These are phyloP conservation scores for Diplotaxis tenuifolia DNA, from an alignment of 345 rosid genomes.

Conservation along the genomic window DNA sequence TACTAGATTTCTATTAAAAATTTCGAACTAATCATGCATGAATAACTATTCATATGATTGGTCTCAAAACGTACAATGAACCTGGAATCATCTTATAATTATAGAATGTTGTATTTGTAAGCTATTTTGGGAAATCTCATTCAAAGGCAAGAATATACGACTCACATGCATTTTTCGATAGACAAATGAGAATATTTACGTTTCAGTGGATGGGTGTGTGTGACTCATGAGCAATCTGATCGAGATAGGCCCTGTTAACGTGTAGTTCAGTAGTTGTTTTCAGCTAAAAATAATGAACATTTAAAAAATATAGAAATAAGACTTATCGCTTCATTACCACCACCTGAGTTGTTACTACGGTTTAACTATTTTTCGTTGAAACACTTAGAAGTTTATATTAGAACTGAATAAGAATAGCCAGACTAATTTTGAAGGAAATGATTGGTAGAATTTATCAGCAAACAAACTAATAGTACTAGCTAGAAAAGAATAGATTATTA, in stretches of 20 bases:
- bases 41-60: conserved; percentile 31
- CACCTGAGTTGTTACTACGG: not conserved
- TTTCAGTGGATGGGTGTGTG: not conserved
- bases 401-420: not conserved
- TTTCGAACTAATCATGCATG: conserved; percentile 2
- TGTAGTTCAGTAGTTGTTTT: not conserved
- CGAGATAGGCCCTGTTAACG: too few species aligned
- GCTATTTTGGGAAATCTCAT: conserved; percentile 21
- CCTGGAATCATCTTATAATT: not conserved
- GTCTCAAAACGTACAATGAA: conserved; percentile 30
- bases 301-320: not conserved
- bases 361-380: not conserved
- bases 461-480: not conserved
- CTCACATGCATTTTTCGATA: conserved; percentile 5
- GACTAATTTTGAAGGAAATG: not conserved
- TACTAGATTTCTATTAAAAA: conserved; percentile 19
- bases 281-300: not conserved
- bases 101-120: not conserved
- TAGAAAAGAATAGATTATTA: conserved; percentile 5
- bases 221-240: not conserved
- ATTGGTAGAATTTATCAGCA: not conserved
- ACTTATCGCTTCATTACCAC: not conserved
- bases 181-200: not conserved
- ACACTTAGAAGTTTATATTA: not conserved
- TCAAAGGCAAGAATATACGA: not conserved